Evolutionary conservation across 768 basidiomycete species (phyloP), one percentile per base, ranked within the genome.

Genomic region (Ramaria rubella): DNA sequence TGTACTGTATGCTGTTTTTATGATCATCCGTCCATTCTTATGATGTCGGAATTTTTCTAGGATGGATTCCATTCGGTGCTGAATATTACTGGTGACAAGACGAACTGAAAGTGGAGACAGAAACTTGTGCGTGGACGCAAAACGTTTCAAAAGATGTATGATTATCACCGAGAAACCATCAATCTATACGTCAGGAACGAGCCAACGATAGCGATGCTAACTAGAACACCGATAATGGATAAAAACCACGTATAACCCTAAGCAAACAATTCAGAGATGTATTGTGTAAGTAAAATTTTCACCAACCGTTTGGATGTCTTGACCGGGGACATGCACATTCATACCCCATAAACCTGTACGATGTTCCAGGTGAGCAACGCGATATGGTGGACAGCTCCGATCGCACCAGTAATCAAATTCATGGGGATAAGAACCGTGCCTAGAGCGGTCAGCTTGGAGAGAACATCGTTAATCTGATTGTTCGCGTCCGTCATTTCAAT

Each of bases 401-500:
- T 65, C 76, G 29, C 55, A 85, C 90, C 94, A 26, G 96, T 99
- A 50, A 99, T 83, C 69, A 98, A 72, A 70, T 98, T 98, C 87
- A 94, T 96, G 33, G 90, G 96, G 68, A 99, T 86, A 62, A 98
- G 86, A 5, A 99, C 84, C 5, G 96, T 99, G 80, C 96, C 96
- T 45, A 99, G 80, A 6, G 96, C 95, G 0, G 96, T 98, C 59
- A 99, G 77, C 75, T 97, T 97, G 4, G 90, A 92, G 5, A 98
- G 82, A 2, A 99, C 96, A 67, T 98, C 94, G 72, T 99, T 99
- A 75, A 98, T 99, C 75, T 98, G 94, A 70, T 99, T 99, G 73
- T 99, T 99, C 40, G 96, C 96, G 65, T 97, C 94, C 33, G 93
- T 95, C 95, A 98, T 99, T 75, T 98, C 96, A 72, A 99, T 98